Evolutionary conservation across 495 filamentous ascomycete genomes (phyloP), one percentile per base, ranked within the genome.

Genomic region (Thermothielavioides terrestris): DNA sequence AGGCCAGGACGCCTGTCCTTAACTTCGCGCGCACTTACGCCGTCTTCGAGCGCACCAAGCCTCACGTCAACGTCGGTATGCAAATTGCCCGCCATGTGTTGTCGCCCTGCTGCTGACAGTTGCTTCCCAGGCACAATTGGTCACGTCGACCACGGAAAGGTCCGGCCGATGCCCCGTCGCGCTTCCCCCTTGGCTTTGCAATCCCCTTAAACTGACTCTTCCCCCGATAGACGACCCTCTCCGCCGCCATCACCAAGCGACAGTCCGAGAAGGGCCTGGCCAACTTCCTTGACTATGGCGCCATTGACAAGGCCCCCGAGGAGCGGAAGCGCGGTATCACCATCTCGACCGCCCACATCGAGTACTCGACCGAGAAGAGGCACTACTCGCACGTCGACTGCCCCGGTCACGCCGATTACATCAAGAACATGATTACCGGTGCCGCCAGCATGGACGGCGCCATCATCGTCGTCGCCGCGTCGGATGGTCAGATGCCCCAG

Each of bases 361-460:
- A 98, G 76, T 98, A 96, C 72, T 75, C 84, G 61, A 97, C 92
- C 65, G 85, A 94, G 5, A 67, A 66, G 58, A 82, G 94, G 56
- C 92, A 98, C 75, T 98, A 98, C 75, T 89, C 92, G 61, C 92
- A 98, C 80, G 92, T 98, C 75, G 92, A 98, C 80, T 98, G 92
- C 70, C 92, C 92, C 46, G 92, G 92, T 70, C 92, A 98, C 82
- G 92, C 92, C 66, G 92, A 98, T 88, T 98, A 97, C 78, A 96
- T 98, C 74, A 98, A 98, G 83, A 98, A 98, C 81, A 96, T 96
- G 90, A 96, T 96, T 69, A 95, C 90, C 57, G 90, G 90, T 78
- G 86, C 90, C 51, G 88, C 91, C 55, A 88, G 82, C 77, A 96
- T 96, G 90, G 90, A 96, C 60, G 90, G 92, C 65, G 91, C 92